Percentiles rank a stretch among this genome's conserved stretches.
These are phyloP conservation scores for Entelexis paramagnoliae DNA, from an alignment of 1,139 yeast species.

Conservation along the genomic window DNA sequence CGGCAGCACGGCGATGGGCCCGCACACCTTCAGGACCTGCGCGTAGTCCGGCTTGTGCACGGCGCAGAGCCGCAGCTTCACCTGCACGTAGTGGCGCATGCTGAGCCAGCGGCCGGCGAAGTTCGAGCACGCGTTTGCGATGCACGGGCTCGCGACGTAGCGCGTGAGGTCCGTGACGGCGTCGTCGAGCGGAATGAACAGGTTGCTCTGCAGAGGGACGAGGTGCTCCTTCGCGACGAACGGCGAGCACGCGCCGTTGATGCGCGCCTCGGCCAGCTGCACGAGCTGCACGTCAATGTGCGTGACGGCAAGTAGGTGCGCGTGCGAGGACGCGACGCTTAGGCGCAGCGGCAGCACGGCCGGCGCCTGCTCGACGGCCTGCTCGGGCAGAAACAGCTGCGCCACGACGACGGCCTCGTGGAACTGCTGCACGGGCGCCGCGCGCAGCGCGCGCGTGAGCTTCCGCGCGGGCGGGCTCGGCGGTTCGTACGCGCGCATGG, in stretches of 20 bases:
- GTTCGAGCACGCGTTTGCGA: conserved; percentile 14
- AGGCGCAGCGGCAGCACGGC: conserved; percentile 7
- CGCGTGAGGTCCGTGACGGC: conserved; percentile 7
- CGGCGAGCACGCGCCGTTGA: conserved; percentile 1
- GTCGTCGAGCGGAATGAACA: background rate
- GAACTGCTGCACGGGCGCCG: conserved; percentile 6
- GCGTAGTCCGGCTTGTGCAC: background rate
- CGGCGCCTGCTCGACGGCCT: conserved; percentile 11
- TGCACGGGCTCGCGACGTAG: background rate
- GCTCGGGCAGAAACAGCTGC: conserved; percentile 5
- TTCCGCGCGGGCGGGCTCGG: background rate
- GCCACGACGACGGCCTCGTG: conserved; percentile 7
- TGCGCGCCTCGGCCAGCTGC: background rate
- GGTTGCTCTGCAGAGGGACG: background rate
- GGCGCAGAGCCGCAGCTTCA: background rate
- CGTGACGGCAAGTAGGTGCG: conserved; percentile 5
- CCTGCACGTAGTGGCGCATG: conserved; percentile 11
- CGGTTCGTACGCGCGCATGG: conserved; percentile 7
- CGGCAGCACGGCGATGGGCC: conserved; percentile 5
- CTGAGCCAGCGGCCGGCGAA: conserved; percentile 16
- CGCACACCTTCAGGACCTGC: background rate
- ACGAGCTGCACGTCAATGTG: conserved; percentile 6
- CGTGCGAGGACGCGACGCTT: conserved; percentile 4
- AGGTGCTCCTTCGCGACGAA: conserved; percentile 2
- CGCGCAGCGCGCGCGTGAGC: background rate